A percentile compares a stretch with the other conserved stretches of the same genome.
Conservation (phyloP, 208 protist species). For the Histomonas meleagridis region DNA sequence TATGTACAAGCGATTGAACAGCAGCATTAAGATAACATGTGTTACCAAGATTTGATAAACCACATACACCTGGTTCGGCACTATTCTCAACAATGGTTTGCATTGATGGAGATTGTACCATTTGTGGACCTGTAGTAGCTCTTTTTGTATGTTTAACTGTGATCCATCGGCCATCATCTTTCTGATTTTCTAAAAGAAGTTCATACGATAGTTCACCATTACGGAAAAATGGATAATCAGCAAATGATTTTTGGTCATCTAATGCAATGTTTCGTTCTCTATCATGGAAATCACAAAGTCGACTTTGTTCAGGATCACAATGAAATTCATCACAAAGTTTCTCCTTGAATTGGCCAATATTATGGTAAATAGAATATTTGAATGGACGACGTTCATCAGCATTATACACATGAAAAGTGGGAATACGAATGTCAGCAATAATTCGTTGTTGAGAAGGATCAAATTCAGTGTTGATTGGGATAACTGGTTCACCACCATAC, state of each 20-base stretch:
- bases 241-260: not conserved
- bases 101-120: not conserved
- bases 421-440: not conserved
- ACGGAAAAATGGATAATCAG: not conserved
- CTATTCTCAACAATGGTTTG: not conserved
- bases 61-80: not conserved
- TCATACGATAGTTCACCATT: not conserved
- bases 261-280: not conserved
- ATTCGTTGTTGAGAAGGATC: not conserved
- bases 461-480: not conserved
- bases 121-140: not conserved
- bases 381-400: not conserved
- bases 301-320: not conserved
- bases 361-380: not conserved
- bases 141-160: not conserved
- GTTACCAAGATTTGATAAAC: not conserved
- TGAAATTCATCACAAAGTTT: not conserved
- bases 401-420: not conserved
- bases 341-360: not conserved
- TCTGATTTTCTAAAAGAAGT: not conserved
- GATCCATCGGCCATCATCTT: not conserved
- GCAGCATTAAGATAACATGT: not conserved
- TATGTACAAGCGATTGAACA: not conserved
- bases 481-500: not conserved
- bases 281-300: not conserved